Base-by-base conservation (phyloP, 2,329 filamentous ascomycete genomes). In the Colletotrichum noveboracense region DNA sequence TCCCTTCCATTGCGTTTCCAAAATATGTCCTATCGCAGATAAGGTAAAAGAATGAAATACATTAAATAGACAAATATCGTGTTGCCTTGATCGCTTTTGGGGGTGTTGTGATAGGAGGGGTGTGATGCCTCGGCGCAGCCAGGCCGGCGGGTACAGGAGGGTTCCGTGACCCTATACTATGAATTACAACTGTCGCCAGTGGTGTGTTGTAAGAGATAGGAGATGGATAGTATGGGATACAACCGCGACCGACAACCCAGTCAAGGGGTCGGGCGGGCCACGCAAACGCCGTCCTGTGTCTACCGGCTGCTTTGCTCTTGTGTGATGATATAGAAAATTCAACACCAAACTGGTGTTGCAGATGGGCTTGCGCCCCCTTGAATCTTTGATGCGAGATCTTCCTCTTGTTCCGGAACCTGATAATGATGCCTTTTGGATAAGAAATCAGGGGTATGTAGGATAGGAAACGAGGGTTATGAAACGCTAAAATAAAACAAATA, bases 321-420 rank as follows among this genome's bases (percentile, higher is more conserved):
- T 34, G 16, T 30, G 26, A 21, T 62, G 18, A 14, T 13, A 32
- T 14, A 34, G 34, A 30, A 26, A 30, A n/a, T 18, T 18, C 10
- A 36, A 66, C 32, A 64, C 24, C 21, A 16, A 30, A 28, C 7
- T 38, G 32, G 58, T 24, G 58, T 34, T 21, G 26, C 24, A 18
- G 66, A 70, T 71, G 71, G 74, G 74, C 74, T 76, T 43, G 74
- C 74, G 66, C 74, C 74, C 62, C 71, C 71, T 76, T 76, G 28
- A 67, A 70, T 67, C 71, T 76, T 75, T 61, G 30, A 75, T 76
- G 66, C 66, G 58, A 52, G 56, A 34, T 58, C 18, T 71, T 30
- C 55, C 52, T 43, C 69, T 61, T 65, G n/a, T 71, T 66, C 28
- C 48, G 52, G 36, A 60, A 48, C 61, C 58, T 32, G 28, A 65